phyloP scores from a whole-genome alignment of 805 yeast species.

The Ogataea trehaloabstinens region DNA sequence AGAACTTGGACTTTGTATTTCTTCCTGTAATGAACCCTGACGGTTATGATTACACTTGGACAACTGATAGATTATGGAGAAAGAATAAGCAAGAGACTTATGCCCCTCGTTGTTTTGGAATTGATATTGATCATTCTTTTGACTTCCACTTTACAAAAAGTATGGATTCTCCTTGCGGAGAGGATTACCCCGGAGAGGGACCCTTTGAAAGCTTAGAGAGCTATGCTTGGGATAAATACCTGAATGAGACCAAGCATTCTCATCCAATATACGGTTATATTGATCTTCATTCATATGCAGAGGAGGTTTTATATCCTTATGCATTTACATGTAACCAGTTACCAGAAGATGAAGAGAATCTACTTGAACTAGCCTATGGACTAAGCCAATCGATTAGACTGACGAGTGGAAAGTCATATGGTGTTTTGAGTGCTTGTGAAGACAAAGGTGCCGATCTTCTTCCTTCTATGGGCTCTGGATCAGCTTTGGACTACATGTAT shows the following conservation, averaged over 20 bases:
- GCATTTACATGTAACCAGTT: constrained; percentile 71
- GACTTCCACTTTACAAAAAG: constrained; percentile 68
- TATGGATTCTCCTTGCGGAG: constrained; percentile 72
- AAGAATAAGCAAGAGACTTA: constrained; percentile 80
- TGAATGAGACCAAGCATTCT: constrained; percentile 47
- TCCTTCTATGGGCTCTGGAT: constrained; percentile 77
- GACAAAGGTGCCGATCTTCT: constrained; percentile 72
- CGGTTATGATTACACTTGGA: constrained; percentile 86
- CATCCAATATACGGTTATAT: constrained; percentile 72
- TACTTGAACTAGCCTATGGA: constrained; percentile 80
- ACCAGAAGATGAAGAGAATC: constrained; percentile 79
- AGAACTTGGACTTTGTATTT: constrained; percentile 66
- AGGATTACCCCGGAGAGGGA: constrained; percentile 73
- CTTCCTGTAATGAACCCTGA: constrained; percentile 89
- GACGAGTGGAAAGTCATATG: constrained; percentile 60
- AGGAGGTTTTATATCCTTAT: constrained; percentile 78
- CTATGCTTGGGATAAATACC: constrained; percentile 43
- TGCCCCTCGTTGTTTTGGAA: constrained; percentile 67
- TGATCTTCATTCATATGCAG: constrained; percentile 84
- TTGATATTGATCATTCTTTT: constrained; percentile 84
- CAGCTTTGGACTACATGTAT: constrained; percentile 81
- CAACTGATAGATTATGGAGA: constrained; percentile 77
- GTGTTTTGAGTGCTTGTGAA: constrained; percentile 74
- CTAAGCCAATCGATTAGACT: constrained; percentile 69
- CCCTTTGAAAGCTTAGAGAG: constrained; percentile 70